Evolutionary conservation across 768 basidiomycete genomes (phyloP).

Genomic region (Russula sp.): DNA sequence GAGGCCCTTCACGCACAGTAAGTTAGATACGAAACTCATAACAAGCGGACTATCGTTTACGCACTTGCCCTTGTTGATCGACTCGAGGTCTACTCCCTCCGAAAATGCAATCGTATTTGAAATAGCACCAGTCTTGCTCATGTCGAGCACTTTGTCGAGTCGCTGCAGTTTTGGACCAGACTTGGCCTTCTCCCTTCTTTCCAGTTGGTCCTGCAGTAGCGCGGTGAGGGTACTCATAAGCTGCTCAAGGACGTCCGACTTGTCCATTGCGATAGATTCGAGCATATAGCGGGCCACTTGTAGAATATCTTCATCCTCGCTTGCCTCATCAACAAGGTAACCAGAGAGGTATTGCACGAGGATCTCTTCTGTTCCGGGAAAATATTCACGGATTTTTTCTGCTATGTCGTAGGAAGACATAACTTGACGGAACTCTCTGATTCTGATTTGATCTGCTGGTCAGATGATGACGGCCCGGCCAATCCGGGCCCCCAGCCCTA

Average conservation of each 20-base stretch:
- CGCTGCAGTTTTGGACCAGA: conserved; percentile 63
- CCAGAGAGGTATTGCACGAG: conserved; percentile 84
- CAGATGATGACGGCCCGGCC: background rate
- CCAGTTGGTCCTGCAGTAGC: conserved; percentile 59
- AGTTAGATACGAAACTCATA: background rate
- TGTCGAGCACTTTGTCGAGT: conserved; percentile 81
- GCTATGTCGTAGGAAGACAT: conserved; percentile 76
- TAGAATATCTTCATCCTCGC: conserved; percentile 84
- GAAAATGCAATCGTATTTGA: conserved; percentile 73
- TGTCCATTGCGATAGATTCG: conserved; percentile 63
- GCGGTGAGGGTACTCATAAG: conserved; percentile 61
- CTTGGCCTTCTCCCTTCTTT: conserved; percentile 42
- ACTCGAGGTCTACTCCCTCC: conserved; percentile 84
- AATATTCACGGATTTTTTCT: conserved; percentile 60
- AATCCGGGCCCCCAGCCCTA: background rate
- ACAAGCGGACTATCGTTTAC: conserved; percentile 7
- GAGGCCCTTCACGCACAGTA: conserved; percentile 52
- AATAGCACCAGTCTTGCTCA: conserved; percentile 71
- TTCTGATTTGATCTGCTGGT: background rate
- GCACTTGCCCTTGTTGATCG: conserved; percentile 91
- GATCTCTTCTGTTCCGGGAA: conserved; percentile 78
- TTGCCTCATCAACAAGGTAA: conserved; percentile 82
- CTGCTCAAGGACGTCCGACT: conserved; percentile 48
- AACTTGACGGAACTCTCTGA: background rate
- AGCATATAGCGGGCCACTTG: conserved; percentile 67